Percentiles rank a stretch among this genome's conserved stretches.
These are phyloP conservation scores for Microcyclosporella mali DNA, from an alignment of 2,329 filamentous ascomycete genomes.

Conservation along the genomic window DNA sequence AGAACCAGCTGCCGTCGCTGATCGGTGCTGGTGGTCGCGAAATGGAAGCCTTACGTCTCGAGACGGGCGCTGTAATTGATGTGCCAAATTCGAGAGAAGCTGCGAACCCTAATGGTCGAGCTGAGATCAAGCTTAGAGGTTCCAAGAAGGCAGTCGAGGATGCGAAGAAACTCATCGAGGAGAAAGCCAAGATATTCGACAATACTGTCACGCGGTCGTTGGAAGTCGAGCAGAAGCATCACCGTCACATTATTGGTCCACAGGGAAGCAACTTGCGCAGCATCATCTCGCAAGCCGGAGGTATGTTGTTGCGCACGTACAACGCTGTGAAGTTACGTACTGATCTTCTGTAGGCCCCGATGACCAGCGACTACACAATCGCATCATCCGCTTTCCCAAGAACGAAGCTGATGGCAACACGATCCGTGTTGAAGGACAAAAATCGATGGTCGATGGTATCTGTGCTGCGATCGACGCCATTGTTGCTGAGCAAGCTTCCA, in stretches of 20 bases:
- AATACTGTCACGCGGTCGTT: constrained; percentile 79
- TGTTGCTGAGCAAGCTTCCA: constrained; percentile 75
- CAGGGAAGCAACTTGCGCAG: constrained; percentile 79
- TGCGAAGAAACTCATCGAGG: constrained; percentile 82
- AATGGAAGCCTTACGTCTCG: constrained; percentile 81
- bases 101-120: constrained; percentile 57
- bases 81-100: constrained; percentile 75
- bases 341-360: constrained; percentile 68
- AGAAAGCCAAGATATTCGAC: constrained; percentile 81
- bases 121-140: constrained; percentile 87
- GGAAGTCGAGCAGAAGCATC: constrained; percentile 90
- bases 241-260: constrained; percentile 80
- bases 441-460: constrained; percentile 81
- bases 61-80: constrained; percentile 83
- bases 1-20: constrained; percentile 85
- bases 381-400: constrained; percentile 91
- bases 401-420: constrained; percentile 69
- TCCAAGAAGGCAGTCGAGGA: constrained; percentile 86
- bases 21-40: constrained; percentile 87
- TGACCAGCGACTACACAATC: constrained; percentile 73
- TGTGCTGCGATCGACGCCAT: constrained; percentile 73
- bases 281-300: constrained; percentile 64
- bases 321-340: too few relatives aligned
- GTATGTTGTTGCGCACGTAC: too few relatives aligned
- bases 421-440: constrained; percentile 83